Evolutionary conservation across 495 filamentous ascomycete genomes (phyloP).

Genomic region (Achaetomiella virescens): DNA sequence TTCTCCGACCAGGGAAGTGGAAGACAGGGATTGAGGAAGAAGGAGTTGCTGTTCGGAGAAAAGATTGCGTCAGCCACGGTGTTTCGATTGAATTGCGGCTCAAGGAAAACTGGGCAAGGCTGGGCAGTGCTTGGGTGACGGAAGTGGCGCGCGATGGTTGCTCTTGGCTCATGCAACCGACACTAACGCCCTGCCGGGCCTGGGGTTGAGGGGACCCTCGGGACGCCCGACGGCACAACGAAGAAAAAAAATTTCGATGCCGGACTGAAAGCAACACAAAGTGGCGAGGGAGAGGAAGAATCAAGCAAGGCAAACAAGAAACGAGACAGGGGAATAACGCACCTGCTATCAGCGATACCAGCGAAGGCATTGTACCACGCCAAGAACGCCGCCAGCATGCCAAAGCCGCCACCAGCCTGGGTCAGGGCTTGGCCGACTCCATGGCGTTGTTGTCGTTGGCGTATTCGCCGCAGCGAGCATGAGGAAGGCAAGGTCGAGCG

Average conservation of each 20-base stretch:
- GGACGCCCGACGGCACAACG: no score
- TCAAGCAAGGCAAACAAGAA: constrained; percentile 13
- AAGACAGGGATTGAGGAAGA: constrained; percentile 93
- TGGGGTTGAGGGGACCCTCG: neutral
- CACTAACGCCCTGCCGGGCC: no score
- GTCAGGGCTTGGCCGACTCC: constrained; percentile 37
- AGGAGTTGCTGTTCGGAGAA: constrained; percentile 57
- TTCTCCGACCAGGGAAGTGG: constrained; percentile 98
- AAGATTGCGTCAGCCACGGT: constrained; percentile 10
- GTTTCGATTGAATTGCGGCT: neutral
- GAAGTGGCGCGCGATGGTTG: constrained; percentile 19
- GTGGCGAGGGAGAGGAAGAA: neutral
- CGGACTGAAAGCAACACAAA: neutral
- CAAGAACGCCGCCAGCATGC: constrained; percentile 78
- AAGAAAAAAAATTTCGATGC: no score
- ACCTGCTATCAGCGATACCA: constrained; percentile 89
- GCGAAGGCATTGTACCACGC: constrained; percentile 97
- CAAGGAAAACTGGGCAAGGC: constrained; percentile 8
- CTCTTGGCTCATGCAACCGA: constrained; percentile 21
- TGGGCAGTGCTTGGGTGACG: constrained; percentile 14
- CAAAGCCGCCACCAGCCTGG: constrained; percentile 84
- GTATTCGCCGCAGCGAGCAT: constrained; percentile 75
- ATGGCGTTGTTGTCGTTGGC: constrained; percentile 29
- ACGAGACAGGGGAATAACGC: constrained; percentile 24
- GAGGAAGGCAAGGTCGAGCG: constrained; percentile 86